phyloP scores from a whole-genome alignment of 2,329 filamentous ascomycete species.

The Diaporthe ampelina region DNA sequence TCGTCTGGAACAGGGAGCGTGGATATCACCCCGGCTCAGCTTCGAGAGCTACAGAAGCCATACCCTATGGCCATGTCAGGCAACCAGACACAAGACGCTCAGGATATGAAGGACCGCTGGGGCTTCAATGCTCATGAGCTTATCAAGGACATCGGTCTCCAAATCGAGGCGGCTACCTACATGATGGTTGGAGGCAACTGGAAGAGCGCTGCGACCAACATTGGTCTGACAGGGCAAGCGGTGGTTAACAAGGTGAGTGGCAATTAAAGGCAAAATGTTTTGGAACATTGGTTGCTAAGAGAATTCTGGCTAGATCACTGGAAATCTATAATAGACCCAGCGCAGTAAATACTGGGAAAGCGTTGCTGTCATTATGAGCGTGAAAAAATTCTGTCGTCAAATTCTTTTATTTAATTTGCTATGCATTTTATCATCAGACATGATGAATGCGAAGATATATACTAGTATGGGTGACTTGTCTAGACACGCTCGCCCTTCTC shows the following conservation, averaged over 20 bases:
- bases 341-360: not conserved
- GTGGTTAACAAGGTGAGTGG: not conserved
- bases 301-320: not conserved
- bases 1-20: not conserved
- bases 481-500: not conserved
- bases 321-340: not conserved
- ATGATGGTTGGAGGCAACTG: not conserved
- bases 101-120: conserved; percentile 20
- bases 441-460: too few species aligned
- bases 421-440: too few species aligned
- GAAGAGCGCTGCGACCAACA: conserved; percentile 12
- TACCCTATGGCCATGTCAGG: not conserved
- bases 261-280: accelerated
- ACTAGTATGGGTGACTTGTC: not conserved
- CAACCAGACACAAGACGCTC: not conserved
- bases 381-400: not conserved
- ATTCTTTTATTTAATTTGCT: not conserved
- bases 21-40: not conserved
- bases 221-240: not conserved
- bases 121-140: conserved; percentile 3
- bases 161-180: not conserved
- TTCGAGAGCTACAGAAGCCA: not conserved
- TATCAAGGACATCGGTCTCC: conserved; percentile 1
- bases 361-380: not conserved
- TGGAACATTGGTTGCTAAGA: not conserved